These are phyloP conservation scores for Coniferiporia sulphurascens DNA, from an alignment of 1,284 basidiomycete genomes.

Conservation along the genomic window DNA sequence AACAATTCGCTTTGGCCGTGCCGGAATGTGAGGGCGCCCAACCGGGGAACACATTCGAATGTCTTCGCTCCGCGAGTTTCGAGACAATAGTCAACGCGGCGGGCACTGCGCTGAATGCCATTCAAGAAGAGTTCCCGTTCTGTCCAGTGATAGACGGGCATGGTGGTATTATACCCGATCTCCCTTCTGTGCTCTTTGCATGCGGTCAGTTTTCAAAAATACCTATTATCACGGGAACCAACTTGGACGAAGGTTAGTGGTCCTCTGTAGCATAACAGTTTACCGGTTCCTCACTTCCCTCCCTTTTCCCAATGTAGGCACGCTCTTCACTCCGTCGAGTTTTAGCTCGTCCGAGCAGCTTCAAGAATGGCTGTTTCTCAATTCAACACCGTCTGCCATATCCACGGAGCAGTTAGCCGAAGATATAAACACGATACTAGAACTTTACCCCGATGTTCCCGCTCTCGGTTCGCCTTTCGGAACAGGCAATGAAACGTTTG, in stretches of 20 bases:
- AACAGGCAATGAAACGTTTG: conserved; percentile 48
- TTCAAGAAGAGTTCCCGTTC: conserved; percentile 33
- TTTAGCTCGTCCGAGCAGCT: conserved; percentile 30
- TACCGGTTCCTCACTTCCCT: too few relatives aligned
- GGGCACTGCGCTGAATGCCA: conserved; percentile 21
- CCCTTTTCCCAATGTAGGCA: background rate
- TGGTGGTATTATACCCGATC: conserved; percentile 38
- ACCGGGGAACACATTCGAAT: conserved; percentile 34
- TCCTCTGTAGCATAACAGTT: too few relatives aligned
- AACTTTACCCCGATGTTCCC: conserved; percentile 46
- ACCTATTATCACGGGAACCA: conserved; percentile 46
- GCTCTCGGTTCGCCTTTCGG: conserved; percentile 45
- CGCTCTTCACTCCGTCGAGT: conserved; percentile 31
- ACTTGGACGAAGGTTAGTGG: conserved; percentile 41
- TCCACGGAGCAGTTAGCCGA: conserved; percentile 23
- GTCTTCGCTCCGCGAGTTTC: conserved; percentile 34
- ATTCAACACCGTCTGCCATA: conserved; percentile 32
- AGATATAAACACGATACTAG: conserved; percentile 31
- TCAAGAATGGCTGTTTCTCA: conserved; percentile 25
- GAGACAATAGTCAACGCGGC: conserved; percentile 33
- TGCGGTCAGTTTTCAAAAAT: conserved; percentile 35
- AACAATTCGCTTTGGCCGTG: conserved; percentile 36
- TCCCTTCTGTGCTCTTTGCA: conserved; percentile 33
- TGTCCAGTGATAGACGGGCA: conserved; percentile 40
- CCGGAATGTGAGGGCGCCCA: conserved; percentile 31